A percentile compares a stretch with the other conserved stretches of the same genome.
Conservation (phyloP, 1,139 yeast species). For the Geotrichum australiense region DNA sequence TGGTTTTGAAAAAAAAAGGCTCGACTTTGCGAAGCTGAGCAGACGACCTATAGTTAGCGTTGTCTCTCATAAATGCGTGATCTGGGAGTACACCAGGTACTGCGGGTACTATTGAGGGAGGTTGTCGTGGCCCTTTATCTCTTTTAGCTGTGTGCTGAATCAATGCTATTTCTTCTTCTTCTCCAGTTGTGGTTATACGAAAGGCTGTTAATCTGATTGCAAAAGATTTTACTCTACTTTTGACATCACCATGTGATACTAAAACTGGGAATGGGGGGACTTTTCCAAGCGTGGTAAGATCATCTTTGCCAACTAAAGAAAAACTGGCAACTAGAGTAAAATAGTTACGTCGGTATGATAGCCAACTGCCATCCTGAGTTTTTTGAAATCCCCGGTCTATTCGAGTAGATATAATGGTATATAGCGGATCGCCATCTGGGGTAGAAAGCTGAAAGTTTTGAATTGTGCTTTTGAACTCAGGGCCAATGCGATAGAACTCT, state of each 20-base stretch:
- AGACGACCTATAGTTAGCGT: slow-evolving; percentile 15
- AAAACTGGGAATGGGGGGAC: slow-evolving; percentile 14
- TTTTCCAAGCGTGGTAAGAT: slow-evolving; percentile 11
- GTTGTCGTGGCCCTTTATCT: slow-evolving; percentile 14
- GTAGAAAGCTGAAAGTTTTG: slow-evolving; percentile 16
- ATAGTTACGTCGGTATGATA: slow-evolving; percentile 18
- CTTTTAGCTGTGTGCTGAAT: slow-evolving; percentile 18
- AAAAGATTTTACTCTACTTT: slow-evolving; percentile 9
- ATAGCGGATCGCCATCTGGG: slow-evolving; percentile 12
- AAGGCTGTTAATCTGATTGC: slow-evolving; percentile 17
- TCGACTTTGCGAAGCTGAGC: slow-evolving; percentile 15
- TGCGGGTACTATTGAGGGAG: slow-evolving; percentile 16
- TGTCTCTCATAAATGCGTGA: slow-evolving; percentile 17
- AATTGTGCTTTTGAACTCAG: slow-evolving; percentile 13
- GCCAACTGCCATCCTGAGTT: slow-evolving; percentile 14
- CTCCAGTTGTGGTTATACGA: slow-evolving; percentile 6
- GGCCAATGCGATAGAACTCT: slow-evolving; percentile 16
- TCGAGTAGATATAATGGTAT: slow-evolving; percentile 15
- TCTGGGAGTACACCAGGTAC: slow-evolving; percentile 18
- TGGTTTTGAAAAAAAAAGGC: slow-evolving; percentile 12
- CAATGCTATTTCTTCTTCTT: slow-evolving; percentile 13
- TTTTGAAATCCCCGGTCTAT: slow-evolving; percentile 18
- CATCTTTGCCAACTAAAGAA: slow-evolving; percentile 11
- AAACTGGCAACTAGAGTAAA: slow-evolving; percentile 16
- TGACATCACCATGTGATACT: slow-evolving; percentile 4